Evolutionary conservation across 352 stramenopile genomes (phyloP), one percentile per base, ranked within the genome.

Genomic region (Globisporangium okanoganense): DNA sequence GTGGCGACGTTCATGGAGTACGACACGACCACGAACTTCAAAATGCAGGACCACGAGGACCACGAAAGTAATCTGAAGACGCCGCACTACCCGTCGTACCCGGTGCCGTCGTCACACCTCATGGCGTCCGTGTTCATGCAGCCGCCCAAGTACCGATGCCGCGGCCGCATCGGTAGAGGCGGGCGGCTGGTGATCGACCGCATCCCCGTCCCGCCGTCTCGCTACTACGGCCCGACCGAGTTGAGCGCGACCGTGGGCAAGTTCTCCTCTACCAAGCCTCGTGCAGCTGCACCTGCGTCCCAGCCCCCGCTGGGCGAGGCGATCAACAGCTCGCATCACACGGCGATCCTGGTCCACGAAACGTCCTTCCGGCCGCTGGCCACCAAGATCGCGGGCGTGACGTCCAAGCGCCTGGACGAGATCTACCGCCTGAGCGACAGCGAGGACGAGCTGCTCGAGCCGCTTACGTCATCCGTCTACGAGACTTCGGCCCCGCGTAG

Each of bases 401-500:
- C 82, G 36, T 76, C 73, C 2, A 75, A 73, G 56, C 74, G 79
- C 10, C 47, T 94, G 41, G 72, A 92, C 56, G 81, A 91, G 58
- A 94, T 94, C 40, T 94, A 92, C 65, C 47, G 59, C 58, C 92
- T 94, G 85, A 94, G 85, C 53, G 85, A 94, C 66, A 92, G 82
- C 27, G 85, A 94, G 63, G 85, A 94, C 53, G 85, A 94, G 58
- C 40, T 82, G 1, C 41, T 94, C 18, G 85, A 94, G 55, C 73
- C 73, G 12, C 61, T 90, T 33, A 84, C 73, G 16, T 74, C 79
- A 0, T 73, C 73, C 0, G 77, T 92, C 20, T 81, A 80, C 35
- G 82, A 92, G 43, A 63, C 56, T 3, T 20, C 67, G 18, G 56
- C 69, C 13, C 48, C 56, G n/a, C 73, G 68, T 33, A 6, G 29